Percentiles rank a stretch among this genome's conserved stretches.
Evolutionary conservation across 805 yeast species (phyloP).

Genomic region (Cyberlindnera euphorbiae): DNA sequence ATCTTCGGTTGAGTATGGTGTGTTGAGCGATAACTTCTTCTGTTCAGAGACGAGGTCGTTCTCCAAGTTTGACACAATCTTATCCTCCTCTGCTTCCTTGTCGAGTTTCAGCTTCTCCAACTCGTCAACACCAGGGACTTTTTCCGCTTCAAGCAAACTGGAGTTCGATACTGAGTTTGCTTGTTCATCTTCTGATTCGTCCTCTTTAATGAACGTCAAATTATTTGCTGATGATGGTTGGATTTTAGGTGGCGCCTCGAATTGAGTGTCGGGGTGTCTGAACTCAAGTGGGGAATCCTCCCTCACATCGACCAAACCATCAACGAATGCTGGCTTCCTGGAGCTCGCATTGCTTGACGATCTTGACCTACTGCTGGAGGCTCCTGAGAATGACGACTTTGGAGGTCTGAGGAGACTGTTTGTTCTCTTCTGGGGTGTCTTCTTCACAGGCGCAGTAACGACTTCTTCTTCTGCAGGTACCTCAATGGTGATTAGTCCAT

Average conservation of each 20-base stretch:
- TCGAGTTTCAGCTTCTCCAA: conserved; percentile 8
- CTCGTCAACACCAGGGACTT: conserved; percentile 9
- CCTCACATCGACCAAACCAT: conserved; percentile 19
- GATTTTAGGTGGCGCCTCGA: neutral
- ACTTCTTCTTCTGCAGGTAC: conserved; percentile 45
- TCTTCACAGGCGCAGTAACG: conserved; percentile 10
- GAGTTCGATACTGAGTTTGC: neutral
- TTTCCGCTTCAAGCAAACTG: conserved; percentile 9
- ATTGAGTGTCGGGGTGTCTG: conserved; percentile 1
- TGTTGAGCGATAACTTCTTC: neutral
- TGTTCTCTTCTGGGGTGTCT: conserved; percentile 8
- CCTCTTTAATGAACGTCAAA: conserved; percentile 18
- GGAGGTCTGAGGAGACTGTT: conserved; percentile 15
- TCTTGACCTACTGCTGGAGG: conserved; percentile 7
- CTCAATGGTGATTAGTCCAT: conserved; percentile 64
- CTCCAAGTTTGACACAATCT: conserved; percentile 1
- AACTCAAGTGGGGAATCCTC: conserved; percentile 17
- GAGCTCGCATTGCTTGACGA: conserved; percentile 13
- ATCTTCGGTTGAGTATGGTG: conserved; percentile 1
- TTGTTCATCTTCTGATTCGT: conserved; percentile 4
- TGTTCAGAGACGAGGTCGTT: conserved; percentile 4
- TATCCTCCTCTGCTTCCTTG: conserved; percentile 10
- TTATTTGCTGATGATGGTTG: conserved; percentile 4
- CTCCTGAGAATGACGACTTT: conserved; percentile 7
- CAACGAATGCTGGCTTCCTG: conserved; percentile 16